Percentiles rank a stretch among this genome's conserved stretches.
Evolutionary conservation across 176 grass and related monocot species (phyloP).

Genomic region (Triticum monococcum): DNA sequence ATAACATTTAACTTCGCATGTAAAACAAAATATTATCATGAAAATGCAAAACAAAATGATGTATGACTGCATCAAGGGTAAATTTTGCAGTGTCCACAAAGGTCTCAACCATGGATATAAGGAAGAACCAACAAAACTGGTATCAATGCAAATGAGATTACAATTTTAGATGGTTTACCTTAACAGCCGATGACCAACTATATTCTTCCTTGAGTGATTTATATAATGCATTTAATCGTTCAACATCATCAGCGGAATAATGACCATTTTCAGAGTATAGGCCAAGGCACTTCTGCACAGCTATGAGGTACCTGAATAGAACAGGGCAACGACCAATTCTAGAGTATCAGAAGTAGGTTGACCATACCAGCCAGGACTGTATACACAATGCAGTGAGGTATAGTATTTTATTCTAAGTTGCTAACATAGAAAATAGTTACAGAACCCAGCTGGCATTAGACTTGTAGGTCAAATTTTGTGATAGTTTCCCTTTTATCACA

Average conservation of each 20-base stretch:
- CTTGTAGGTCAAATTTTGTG: not conserved
- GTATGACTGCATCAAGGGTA: not conserved
- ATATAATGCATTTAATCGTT: conserved; percentile 68
- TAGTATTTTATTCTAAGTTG: not conserved
- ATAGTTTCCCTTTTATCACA: not conserved
- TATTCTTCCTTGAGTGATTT: conserved; percentile 84
- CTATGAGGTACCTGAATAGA: conserved; percentile 78
- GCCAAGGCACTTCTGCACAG: conserved; percentile 84
- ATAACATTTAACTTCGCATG: not conserved
- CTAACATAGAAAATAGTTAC: conserved; percentile 18
- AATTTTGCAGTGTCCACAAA: not conserved
- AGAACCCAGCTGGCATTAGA: not conserved
- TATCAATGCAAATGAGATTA: not conserved
- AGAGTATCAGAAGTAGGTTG: conserved; percentile 10
- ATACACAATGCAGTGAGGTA: not conserved
- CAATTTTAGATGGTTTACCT: conserved; percentile 53
- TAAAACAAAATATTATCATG: not conserved
- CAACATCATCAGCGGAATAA: conserved; percentile 71
- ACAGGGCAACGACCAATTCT: conserved; percentile 14
- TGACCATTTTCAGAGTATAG: conserved; percentile 84
- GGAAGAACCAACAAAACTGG: conserved; percentile 16
- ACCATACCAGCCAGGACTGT: conserved; percentile 4
- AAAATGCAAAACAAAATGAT: conserved; percentile 8
- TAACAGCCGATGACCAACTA: conserved; percentile 90
- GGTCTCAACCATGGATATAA: conserved; percentile 1